Evolutionary conservation across 2,329 filamentous ascomycete species (phyloP).

Genomic region (Apiospora aurea): DNA sequence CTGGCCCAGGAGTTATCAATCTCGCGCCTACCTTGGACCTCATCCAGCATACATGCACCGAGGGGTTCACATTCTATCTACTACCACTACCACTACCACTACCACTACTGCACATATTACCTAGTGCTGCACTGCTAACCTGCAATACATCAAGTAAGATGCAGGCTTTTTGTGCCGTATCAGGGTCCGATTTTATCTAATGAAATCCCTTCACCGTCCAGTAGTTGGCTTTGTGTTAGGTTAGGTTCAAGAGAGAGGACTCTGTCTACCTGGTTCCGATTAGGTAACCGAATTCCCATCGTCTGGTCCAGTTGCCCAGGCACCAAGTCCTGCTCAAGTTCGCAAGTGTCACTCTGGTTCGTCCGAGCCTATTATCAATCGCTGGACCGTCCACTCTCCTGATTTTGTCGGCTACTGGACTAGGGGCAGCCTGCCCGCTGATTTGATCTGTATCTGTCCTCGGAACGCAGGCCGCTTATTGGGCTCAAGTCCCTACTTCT

Average conservation of each 20-base stretch:
- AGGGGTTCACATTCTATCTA: constrained; percentile 12
- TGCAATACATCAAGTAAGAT: not conserved
- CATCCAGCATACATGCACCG: not conserved
- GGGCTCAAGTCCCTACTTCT: not conserved
- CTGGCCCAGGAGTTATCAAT: not conserved
- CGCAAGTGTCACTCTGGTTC: not conserved
- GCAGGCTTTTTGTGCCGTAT: not conserved
- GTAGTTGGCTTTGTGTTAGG: not conserved
- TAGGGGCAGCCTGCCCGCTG: constrained; percentile 3
- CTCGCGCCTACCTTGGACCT: not conserved
- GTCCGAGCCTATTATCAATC: not conserved
- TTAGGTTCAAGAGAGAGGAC: not conserved
- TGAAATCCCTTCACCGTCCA: constrained; percentile 18
- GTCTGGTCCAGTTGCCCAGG: constrained; percentile 26
- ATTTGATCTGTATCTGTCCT: not conserved
- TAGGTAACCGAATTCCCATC: constrained; percentile 38
- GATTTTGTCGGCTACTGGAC: constrained; percentile 5
- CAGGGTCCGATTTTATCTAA: constrained; percentile 23
- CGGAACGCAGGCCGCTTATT: not conserved
- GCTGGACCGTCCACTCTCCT: not conserved
- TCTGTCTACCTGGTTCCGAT: constrained; percentile 31
- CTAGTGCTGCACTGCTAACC: not conserved
- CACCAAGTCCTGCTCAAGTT: not conserved
- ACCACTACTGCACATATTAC: not conserved
- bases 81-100: not conserved